Percentiles rank a stretch among this genome's conserved stretches.
phyloP scores from a whole-genome alignment of 257 asterid genomes.

The Ocimum tenuiflorum region DNA sequence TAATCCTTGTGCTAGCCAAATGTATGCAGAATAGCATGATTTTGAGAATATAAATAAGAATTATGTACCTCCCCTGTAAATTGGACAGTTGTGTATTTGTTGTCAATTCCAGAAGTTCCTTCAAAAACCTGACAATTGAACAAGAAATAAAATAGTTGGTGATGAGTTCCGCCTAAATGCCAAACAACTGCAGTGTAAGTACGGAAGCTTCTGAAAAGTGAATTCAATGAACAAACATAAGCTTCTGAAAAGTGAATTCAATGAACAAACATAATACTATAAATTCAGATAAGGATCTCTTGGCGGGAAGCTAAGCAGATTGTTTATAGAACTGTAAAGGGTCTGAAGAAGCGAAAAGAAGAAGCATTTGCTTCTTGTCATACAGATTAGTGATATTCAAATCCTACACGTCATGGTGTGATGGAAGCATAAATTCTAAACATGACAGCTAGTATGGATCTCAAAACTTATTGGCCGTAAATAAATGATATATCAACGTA shows the following conservation, averaged over 20 bases:
- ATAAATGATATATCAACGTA: neutral
- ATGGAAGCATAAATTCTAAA: neutral
- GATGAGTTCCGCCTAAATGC: constrained; percentile 1
- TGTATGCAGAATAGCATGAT: neutral
- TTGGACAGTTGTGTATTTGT: constrained; percentile 90
- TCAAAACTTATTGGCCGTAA: neutral
- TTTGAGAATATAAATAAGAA: constrained; percentile 6
- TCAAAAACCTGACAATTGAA: constrained; percentile 62
- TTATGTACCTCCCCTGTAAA: constrained; percentile 89
- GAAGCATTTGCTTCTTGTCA: neutral
- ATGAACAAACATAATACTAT: neutral
- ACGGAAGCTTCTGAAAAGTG: neutral
- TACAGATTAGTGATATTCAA: neutral
- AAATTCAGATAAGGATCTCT: neutral
- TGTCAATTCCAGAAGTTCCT: constrained; percentile 98
- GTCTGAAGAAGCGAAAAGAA: neutral
- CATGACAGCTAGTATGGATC: neutral
- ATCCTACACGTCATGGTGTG: neutral
- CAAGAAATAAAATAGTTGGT: constrained; percentile 7
- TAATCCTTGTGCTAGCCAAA: neutral
- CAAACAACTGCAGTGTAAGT: neutral
- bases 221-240: neutral
- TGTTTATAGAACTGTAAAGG: neutral
- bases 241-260: neutral
- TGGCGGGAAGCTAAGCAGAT: constrained; percentile 4